These are phyloP conservation scores for Hypoxylon sp. DNA, from an alignment of 2,329 filamentous ascomycete species.

Conservation along the genomic window DNA sequence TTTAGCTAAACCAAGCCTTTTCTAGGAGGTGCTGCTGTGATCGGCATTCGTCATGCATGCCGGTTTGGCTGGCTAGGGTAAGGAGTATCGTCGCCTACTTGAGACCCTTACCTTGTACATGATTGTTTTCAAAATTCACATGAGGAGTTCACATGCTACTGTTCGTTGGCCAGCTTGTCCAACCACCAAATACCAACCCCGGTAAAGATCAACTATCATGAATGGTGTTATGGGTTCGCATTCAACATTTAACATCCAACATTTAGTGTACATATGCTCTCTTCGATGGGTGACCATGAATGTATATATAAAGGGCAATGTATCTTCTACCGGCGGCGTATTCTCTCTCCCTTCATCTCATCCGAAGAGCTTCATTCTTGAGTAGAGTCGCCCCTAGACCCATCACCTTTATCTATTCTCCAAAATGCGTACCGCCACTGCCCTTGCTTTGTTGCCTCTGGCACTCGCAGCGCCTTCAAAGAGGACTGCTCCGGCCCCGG, in stretches of 20 bases:
- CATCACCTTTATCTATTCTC: conserved; percentile 17
- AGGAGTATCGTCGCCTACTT: conserved; percentile 32
- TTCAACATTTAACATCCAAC: conserved; percentile 6
- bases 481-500: conserved; percentile 50
- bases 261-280: conserved; percentile 15
- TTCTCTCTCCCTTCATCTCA: conserved; percentile 29
- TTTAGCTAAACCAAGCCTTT: conserved; percentile 38
- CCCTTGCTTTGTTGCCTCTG: conserved; percentile 52
- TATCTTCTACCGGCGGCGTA: conserved; percentile 2
- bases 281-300: conserved; percentile 8
- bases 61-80: conserved; percentile 34
- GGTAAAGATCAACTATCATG: conserved; percentile 42
- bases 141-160: conserved; percentile 42
- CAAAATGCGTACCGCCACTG: conserved; percentile 52
- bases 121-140: conserved; percentile 41
- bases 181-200: conserved; percentile 26
- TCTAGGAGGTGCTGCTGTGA: conserved; percentile 44
- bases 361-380: conserved; percentile 30
- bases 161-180: conserved; percentile 25
- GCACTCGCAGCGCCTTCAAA: conserved; percentile 53
- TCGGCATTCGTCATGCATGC: conserved; percentile 44
- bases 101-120: conserved; percentile 34
- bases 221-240: conserved; percentile 30
- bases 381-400: conserved; percentile 30
- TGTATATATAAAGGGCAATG: conserved; percentile 34